Evolutionary conservation across 108 stramenopile genomes (phyloP), one percentile per base, ranked within the genome.

Genomic region (Fragilaria crotonensis): DNA sequence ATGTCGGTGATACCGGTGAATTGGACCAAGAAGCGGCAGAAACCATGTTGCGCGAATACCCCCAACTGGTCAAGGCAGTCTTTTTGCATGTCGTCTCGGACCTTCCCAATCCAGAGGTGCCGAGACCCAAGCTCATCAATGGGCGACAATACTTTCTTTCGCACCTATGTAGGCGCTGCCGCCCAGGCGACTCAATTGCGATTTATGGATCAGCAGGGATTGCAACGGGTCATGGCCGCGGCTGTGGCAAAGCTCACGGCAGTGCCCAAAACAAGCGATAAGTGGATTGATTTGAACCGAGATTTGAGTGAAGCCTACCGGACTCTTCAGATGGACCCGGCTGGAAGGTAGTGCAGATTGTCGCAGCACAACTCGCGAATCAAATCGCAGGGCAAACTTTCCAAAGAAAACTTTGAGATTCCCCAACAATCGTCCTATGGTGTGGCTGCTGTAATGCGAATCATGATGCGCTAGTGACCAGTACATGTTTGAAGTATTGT

Each of bases 1-100:
- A 94, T 54, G 85, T 97, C 26, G 96, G 96, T 5, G 96, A 97
- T 54, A 93, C 92, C 7, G 96, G 96, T 28, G 96, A 97, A 63
- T 56, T 90, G 19, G 96, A 97, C 57, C 80, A 86, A 64, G 83
- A 95, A 66, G 95, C 95, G 1, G 90, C 85, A 2, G 93, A 94
- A 64, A 82, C 84, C 23, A 95, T 97, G 92, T 62, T 90, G 19
- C 71, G 81, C 4, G 80, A 89, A 54, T 94, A 94, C 55, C 95
- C 95, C 22, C 86, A 92, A 73, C 61, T 86, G 25, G 85, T 96
- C 30, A 82, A 85, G 53, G 95, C 92, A 7, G 89, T 95, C 25
- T 96, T 96, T 67, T 67, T 96, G 9, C 95, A 96, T 52, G 76
- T 80, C 0, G 95, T 96, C 2, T 76, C 81, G 0, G 75, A 81